Conservation (phyloP, 495 filamentous ascomycete species). For the Bacidia rubella region DNA sequence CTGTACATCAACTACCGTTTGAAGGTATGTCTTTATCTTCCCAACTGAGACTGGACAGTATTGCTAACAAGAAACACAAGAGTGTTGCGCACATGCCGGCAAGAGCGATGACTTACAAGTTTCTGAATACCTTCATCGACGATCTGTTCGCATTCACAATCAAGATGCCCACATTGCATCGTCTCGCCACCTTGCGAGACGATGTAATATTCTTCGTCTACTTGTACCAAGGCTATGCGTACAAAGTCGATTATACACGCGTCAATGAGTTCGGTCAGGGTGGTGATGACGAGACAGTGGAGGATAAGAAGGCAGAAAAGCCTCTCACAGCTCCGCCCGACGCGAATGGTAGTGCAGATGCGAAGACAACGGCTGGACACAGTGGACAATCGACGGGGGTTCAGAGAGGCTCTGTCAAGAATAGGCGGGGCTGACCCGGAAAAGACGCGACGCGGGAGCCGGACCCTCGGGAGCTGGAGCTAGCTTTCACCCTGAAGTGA, state of each 20-base stretch:
- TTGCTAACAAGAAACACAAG: constrained; percentile 22
- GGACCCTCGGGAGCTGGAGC: no score
- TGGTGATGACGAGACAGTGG: constrained; percentile 66
- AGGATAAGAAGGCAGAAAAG: constrained; percentile 39
- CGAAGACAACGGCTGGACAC: constrained; percentile 19
- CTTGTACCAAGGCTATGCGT: constrained; percentile 87
- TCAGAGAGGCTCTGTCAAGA: constrained; percentile 19
- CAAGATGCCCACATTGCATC: constrained; percentile 94
- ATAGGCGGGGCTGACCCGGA: constrained; percentile 17
- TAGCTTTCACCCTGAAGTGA: no score
- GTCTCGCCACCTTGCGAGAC: constrained; percentile 86
- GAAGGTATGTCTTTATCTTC: constrained; percentile 37
- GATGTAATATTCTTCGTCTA: constrained; percentile 98
- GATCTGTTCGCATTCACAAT: constrained; percentile 96
- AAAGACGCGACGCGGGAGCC: no score
- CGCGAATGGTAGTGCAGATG: constrained; percentile 20
- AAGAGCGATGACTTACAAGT: constrained; percentile 95
- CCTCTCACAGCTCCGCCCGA: constrained; percentile 17
- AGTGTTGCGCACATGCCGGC: constrained; percentile 94
- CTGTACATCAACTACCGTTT: constrained; percentile 98
- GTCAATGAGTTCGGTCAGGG: constrained; percentile 98
- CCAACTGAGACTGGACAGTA: neutral
- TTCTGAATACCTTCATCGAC: constrained; percentile 69
- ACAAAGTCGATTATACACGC: constrained; percentile 81
- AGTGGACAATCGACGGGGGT: constrained; percentile 4